These are phyloP conservation scores for Citrus australasica DNA, from an alignment of 345 rosid genomes.

Conservation along the genomic window DNA sequence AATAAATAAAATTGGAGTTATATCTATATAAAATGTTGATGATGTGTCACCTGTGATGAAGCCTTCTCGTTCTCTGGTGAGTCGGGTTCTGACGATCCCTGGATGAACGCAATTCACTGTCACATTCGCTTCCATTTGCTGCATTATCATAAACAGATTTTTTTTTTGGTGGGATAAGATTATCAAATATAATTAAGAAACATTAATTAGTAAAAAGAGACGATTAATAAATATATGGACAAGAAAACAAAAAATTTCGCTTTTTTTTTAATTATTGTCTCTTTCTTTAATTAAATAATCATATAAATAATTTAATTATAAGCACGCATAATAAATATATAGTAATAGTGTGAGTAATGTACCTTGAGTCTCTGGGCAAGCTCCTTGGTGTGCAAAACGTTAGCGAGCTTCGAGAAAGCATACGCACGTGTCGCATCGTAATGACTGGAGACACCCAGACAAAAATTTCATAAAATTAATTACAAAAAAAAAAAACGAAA, in stretches of 20 bases:
- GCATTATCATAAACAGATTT: constrained; percentile 16
- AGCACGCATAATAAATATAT: not conserved
- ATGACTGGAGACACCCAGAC: constrained; percentile 38
- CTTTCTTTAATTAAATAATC: not conserved
- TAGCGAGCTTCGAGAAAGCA: constrained; percentile 98
- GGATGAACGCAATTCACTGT: constrained; percentile 92
- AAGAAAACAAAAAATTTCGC: constrained; percentile 31
- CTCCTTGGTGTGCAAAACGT: constrained; percentile 93
- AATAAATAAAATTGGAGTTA: not conserved
- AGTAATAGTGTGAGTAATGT: not conserved
- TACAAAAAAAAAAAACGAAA: not conserved
- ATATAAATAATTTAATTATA: no score
- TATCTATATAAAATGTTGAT: not conserved
- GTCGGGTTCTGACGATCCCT: constrained; percentile 86
- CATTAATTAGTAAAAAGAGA: not conserved
- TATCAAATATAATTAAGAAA: no score
- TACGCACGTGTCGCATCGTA: constrained; percentile 97
- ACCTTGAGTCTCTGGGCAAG: constrained; percentile 81
- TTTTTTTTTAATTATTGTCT: constrained; percentile 9
- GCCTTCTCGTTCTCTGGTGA: constrained; percentile 93
- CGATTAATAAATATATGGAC: not conserved
- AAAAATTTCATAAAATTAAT: not conserved
- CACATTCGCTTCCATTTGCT: constrained; percentile 81
- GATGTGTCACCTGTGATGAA: constrained; percentile 52
- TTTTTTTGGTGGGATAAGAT: no score